phyloP scores from a whole-genome alignment of 805 yeast species.

The Zygotorulaspora danielsina region DNA sequence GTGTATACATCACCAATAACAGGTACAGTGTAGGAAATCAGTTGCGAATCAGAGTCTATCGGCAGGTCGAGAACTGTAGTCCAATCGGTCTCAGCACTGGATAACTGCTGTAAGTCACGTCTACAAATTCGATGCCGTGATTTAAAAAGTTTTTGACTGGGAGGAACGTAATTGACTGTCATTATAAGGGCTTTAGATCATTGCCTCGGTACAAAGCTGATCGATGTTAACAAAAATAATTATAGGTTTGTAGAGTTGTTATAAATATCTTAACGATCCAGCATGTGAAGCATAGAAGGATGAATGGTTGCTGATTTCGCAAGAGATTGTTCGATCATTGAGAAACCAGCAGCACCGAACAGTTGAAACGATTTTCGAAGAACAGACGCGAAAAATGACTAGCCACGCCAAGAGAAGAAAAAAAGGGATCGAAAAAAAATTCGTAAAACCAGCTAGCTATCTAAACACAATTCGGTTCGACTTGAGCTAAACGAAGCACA shows the following conservation, averaged over 20 bases:
- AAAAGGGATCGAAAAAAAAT: not conserved
- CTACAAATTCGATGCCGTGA: slow-evolving; percentile 19
- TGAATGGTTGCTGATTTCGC: no score
- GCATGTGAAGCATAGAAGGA: no score
- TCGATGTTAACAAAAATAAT: no score
- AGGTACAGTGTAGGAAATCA: slow-evolving; percentile 17
- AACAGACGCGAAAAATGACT: slow-evolving; percentile 2
- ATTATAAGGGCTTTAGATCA: not conserved
- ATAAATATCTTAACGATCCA: no score
- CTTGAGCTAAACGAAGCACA: slow-evolving; percentile 12
- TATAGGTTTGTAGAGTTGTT: no score
- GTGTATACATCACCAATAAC: slow-evolving; percentile 9
- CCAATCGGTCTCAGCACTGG: slow-evolving; percentile 11
- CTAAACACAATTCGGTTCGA: no score
- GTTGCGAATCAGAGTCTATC: slow-evolving; percentile 14
- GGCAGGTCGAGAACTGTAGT: slow-evolving; percentile 14
- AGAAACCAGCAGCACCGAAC: slow-evolving; percentile 1
- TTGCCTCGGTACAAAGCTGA: no score
- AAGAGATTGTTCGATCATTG: not conserved
- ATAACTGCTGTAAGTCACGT: slow-evolving; percentile 12
- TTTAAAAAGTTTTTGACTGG: slow-evolving; percentile 17
- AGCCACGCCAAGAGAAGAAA: not conserved
- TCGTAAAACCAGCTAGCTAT: no score
- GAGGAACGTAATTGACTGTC: slow-evolving; percentile 14
- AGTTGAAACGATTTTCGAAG: not conserved